Conservation (phyloP, 1,284 basidiomycete genomes). For the Amylostereum chailletii region DNA sequence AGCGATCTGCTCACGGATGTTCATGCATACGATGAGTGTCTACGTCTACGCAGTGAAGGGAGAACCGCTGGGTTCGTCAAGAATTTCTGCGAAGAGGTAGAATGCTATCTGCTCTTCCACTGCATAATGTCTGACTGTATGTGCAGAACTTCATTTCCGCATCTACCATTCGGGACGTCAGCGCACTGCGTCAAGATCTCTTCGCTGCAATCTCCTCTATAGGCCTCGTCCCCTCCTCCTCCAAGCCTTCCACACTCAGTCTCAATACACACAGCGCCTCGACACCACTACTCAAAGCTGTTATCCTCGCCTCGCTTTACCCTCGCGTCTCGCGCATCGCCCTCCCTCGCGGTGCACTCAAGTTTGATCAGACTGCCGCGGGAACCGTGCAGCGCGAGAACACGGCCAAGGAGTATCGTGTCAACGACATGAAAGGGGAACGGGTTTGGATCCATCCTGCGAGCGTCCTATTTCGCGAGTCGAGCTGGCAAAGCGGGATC, state of each 20-base stretch:
- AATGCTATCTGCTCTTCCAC: conserved; percentile 7
- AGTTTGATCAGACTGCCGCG: conserved; percentile 76
- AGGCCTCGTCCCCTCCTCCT: conserved; percentile 53
- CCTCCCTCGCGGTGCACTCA: conserved; percentile 66
- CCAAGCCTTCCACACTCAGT: conserved; percentile 34
- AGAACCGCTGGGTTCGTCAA: conserved; percentile 40
- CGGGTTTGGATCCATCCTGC: conserved; percentile 81
- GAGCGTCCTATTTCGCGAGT: conserved; percentile 74
- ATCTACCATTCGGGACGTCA: conserved; percentile 75
- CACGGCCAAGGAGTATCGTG: conserved; percentile 72
- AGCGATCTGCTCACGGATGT: conserved; percentile 86
- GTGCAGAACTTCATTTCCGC: conserved; percentile 78
- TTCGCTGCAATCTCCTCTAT: conserved; percentile 63
- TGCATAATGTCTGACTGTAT: background rate
- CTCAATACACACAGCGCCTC: conserved; percentile 57
- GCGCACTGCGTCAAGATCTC: conserved; percentile 74
- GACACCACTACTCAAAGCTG: conserved; percentile 70
- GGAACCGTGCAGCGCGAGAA: conserved; percentile 80
- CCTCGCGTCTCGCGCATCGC: conserved; percentile 70
- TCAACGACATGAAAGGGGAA: conserved; percentile 54
- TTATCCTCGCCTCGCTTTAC: conserved; percentile 79
- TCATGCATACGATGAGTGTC: conserved; percentile 67
- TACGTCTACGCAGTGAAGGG: conserved; percentile 41
- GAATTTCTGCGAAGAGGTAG: conserved; percentile 72
- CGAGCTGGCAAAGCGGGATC: conserved; percentile 72